Conservation (phyloP, 208 protist genomes). For the Leishmania tarentolae region DNA sequence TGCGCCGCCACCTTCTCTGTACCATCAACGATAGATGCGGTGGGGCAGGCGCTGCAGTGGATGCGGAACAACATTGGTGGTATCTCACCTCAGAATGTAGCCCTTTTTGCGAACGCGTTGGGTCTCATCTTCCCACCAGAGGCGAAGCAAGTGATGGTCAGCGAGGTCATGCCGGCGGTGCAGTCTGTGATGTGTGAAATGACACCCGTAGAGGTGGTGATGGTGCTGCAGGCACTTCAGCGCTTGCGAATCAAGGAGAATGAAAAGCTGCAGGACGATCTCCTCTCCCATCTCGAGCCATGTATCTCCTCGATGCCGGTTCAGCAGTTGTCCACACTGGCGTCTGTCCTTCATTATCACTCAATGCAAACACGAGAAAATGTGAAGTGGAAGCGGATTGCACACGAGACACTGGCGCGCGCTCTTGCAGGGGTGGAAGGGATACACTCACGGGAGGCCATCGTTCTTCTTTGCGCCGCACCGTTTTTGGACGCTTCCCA, state of each 20-base stretch:
- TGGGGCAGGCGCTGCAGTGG: constrained; percentile 69
- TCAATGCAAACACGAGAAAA: constrained; percentile 39
- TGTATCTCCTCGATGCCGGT: constrained; percentile 66
- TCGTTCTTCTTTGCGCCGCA: constrained; percentile 53
- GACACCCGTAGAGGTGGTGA: constrained; percentile 81
- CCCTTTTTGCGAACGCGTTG: constrained; percentile 77
- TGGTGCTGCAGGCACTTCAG: constrained; percentile 82
- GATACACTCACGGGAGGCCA: constrained; percentile 77
- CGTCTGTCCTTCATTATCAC: constrained; percentile 42
- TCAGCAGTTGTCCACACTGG: constrained; percentile 76
- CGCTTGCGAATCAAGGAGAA: constrained; percentile 44
- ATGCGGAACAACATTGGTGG: constrained; percentile 59
- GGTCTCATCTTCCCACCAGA: constrained; percentile 44
- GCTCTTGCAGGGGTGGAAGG: constrained; percentile 43
- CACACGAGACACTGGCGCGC: constrained; percentile 36
- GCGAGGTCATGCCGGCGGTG: constrained; percentile 52
- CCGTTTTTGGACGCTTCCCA: constrained; percentile 39
- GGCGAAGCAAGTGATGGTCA: constrained; percentile 40
- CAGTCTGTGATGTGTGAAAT: constrained; percentile 58
- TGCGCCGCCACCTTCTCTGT: constrained; percentile 61
- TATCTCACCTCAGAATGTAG: constrained; percentile 78
- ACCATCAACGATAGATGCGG: constrained; percentile 33
- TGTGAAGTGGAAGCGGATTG: constrained; percentile 42
- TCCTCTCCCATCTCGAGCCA: constrained; percentile 53
- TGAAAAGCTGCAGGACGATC: constrained; percentile 41